A percentile compares a stretch with the other conserved stretches of the same genome.
These are phyloP conservation scores for Boletus speciosus DNA, from an alignment of 768 basidiomycete species.

Conservation along the genomic window DNA sequence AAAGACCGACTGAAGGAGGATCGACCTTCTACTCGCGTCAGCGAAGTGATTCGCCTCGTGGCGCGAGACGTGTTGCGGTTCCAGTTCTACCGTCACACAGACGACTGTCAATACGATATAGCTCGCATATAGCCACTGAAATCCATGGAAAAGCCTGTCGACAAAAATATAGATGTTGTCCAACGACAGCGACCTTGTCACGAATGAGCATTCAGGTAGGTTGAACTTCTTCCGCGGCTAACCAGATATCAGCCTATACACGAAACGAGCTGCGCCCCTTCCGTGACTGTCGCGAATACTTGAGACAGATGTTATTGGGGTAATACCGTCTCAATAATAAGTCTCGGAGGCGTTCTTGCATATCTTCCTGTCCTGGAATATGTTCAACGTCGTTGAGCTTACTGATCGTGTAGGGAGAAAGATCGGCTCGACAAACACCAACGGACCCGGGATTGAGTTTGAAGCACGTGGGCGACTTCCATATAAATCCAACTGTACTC, in stretches of 20 bases:
- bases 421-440: not conserved
- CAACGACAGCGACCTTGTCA: not conserved
- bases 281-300: not conserved
- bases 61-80: not conserved
- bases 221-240: not conserved
- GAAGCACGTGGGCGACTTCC: not conserved
- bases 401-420: not conserved
- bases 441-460: not conserved
- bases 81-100: not conserved
- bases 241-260: not conserved
- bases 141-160: not conserved
- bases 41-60: not conserved
- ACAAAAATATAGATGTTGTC: not conserved
- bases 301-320: not conserved
- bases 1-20: not conserved
- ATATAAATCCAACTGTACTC: not conserved
- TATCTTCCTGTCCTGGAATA: not conserved
- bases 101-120: not conserved
- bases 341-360: not conserved
- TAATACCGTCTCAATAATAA: not conserved
- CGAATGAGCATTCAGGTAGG: not conserved
- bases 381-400: not conserved
- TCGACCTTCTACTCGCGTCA: not conserved
- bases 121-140: not conserved
- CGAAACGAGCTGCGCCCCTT: too few relatives aligned